Evolutionary conservation across 2,329 filamentous ascomycete species (phyloP).

Genomic region (Fusarium verrucosum): DNA sequence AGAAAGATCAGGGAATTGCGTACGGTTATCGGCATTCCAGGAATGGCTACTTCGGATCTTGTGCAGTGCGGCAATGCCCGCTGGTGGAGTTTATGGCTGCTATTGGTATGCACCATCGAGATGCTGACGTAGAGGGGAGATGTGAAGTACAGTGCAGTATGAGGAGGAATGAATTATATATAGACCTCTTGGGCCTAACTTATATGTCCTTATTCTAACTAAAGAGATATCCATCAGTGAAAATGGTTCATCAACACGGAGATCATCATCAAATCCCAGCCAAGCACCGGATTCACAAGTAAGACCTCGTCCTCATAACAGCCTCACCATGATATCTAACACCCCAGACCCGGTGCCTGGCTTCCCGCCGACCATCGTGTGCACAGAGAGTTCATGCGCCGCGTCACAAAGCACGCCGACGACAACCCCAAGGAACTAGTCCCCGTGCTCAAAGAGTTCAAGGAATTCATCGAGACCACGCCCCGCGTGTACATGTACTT

Average conservation of each 20-base stretch:
- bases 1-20: slow-evolving; percentile 8
- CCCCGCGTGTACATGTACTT: slow-evolving; percentile 74
- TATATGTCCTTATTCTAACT: too few relatives aligned
- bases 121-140: slow-evolving; percentile 24
- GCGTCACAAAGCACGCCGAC: slow-evolving; percentile 65
- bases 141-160: background rate
- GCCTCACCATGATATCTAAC: background rate
- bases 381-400: slow-evolving; percentile 70
- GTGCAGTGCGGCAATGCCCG: background rate
- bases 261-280: slow-evolving; percentile 62
- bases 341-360: slow-evolving; percentile 64
- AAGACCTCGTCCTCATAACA: slow-evolving; percentile 25
- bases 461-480: slow-evolving; percentile 70
- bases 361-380: slow-evolving; percentile 70
- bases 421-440: slow-evolving; percentile 60
- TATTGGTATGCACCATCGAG: slow-evolving; percentile 41
- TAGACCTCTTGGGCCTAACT: background rate
- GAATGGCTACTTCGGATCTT: slow-evolving; percentile 21
- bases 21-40: slow-evolving; percentile 19
- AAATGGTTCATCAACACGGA: slow-evolving; percentile 61
- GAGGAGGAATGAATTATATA: slow-evolving; percentile 4
- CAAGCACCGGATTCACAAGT: slow-evolving; percentile 58
- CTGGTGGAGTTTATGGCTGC: slow-evolving; percentile 9
- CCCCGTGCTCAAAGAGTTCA: slow-evolving; percentile 71
- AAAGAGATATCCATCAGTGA: slow-evolving; percentile 28